phyloP scores from a whole-genome alignment of 1,284 basidiomycete genomes.

The Ceratobasidium sp. region DNA sequence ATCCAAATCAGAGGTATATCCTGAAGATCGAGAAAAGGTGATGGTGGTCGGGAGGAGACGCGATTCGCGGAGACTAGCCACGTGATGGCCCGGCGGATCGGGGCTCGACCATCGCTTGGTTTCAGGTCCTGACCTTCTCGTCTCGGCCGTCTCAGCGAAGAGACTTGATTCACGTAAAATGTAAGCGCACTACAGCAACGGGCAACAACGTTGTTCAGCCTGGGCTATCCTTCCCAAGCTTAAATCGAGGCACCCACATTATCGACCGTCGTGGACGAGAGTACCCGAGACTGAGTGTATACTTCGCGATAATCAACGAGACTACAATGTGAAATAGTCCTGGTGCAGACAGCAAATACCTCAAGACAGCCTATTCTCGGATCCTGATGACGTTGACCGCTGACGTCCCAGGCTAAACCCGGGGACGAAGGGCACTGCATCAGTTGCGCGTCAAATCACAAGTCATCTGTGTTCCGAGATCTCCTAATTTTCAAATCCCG shows the following conservation, averaged over 20 bases:
- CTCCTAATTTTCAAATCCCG: not conserved
- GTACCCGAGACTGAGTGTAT: too few species aligned
- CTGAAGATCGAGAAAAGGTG: not conserved
- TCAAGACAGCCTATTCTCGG: not conserved
- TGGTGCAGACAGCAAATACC: not conserved
- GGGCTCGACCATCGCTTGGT: too few species aligned
- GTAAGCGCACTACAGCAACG: too few species aligned
- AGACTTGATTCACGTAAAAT: too few species aligned
- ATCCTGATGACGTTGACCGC: not conserved
- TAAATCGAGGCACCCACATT: too few species aligned
- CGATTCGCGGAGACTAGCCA: not conserved
- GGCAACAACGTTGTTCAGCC: too few species aligned
- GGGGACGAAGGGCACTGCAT: not conserved
- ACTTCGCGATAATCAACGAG: too few species aligned
- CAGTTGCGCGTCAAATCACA: not conserved
- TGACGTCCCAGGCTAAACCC: not conserved
- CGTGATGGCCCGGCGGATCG: too few species aligned
- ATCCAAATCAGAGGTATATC: too few species aligned
- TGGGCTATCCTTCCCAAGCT: too few species aligned
- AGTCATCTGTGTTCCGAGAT: not conserved
- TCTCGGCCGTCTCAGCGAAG: not conserved
- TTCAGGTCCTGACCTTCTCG: not conserved
- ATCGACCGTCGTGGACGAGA: too few species aligned
- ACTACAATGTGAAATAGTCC: not conserved
- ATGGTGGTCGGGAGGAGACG: not conserved